phyloP scores from a whole-genome alignment of 805 yeast genomes.

The Scheffersomyces amazonensis region DNA sequence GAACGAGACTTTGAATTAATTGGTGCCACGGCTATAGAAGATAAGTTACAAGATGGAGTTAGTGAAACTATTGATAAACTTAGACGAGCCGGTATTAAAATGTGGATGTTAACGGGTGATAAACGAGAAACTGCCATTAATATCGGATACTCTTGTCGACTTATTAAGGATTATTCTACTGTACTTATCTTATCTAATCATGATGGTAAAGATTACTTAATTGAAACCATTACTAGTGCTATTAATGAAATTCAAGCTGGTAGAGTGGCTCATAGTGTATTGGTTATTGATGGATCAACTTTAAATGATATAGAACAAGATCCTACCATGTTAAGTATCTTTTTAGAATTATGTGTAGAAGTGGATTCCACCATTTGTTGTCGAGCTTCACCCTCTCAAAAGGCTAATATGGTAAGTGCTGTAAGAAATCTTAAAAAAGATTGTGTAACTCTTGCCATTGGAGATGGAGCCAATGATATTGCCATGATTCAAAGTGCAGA shows the following conservation, averaged over 20 bases:
- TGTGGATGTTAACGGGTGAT: conserved; percentile 99
- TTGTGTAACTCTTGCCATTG: conserved; percentile 89
- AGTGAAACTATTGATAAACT: conserved; percentile 91
- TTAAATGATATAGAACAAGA: conserved; percentile 71
- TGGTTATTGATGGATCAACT: conserved; percentile 94
- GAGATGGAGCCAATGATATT: conserved; percentile 98
- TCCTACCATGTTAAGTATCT: conserved; percentile 65
- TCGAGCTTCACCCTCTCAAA: conserved; percentile 96
- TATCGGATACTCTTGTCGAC: conserved; percentile 90
- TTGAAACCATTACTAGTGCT: conserved; percentile 71
- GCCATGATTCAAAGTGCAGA: conserved; percentile 99
- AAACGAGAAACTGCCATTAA: conserved; percentile 97
- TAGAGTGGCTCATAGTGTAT: conserved; percentile 87
- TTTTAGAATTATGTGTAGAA: conserved; percentile 79
- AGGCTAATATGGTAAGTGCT: conserved; percentile 80
- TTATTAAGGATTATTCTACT: conserved; percentile 90
- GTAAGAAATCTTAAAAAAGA: conserved; percentile 68
- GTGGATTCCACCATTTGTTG: conserved; percentile 93
- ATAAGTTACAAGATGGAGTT: conserved; percentile 94
- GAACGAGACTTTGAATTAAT: conserved; percentile 67
- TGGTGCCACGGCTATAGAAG: conserved; percentile 98
- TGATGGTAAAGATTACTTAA: conserved; percentile 51
- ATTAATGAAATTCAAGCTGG: conserved; percentile 70
- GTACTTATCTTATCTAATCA: conserved; percentile 64
- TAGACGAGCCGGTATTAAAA: conserved; percentile 85